phyloP scores from a whole-genome alignment of 2,329 filamentous ascomycete genomes.

The Colletotrichum sp. region DNA sequence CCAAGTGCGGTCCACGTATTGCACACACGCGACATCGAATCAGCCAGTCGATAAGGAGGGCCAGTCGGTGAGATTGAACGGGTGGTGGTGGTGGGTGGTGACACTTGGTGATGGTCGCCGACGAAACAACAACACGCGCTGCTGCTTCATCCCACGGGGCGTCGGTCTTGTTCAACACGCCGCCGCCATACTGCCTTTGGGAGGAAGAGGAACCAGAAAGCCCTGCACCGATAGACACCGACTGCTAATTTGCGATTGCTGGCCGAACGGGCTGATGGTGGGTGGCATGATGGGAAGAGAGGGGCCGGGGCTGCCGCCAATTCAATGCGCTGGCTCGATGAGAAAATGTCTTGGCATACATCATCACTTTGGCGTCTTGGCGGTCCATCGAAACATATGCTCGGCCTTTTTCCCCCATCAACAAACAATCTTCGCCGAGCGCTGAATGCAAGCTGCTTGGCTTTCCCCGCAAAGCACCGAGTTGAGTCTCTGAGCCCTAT shows the following conservation, averaged over 20 bases:
- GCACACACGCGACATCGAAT: neutral
- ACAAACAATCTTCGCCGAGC: neutral
- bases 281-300: neutral
- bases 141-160: neutral
- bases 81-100: neutral
- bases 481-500: neutral
- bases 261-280: neutral
- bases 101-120: neutral
- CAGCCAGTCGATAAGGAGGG: neutral
- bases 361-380: neutral
- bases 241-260: neutral
- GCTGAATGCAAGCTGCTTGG: neutral
- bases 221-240: neutral
- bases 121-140: neutral
- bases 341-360: slow-evolving; percentile 7
- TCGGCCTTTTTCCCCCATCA: neutral
- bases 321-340: neutral
- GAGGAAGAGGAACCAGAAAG: neutral
- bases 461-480: neutral
- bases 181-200: slow-evolving; percentile 1
- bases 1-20: neutral
- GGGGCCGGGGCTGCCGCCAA: slow-evolving; percentile 3
- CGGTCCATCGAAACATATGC: neutral
- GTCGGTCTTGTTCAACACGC: neutral
- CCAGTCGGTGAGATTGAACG: neutral